phyloP scores from a whole-genome alignment of 2,329 filamentous ascomycete species.

The Cladosporium sp. region DNA sequence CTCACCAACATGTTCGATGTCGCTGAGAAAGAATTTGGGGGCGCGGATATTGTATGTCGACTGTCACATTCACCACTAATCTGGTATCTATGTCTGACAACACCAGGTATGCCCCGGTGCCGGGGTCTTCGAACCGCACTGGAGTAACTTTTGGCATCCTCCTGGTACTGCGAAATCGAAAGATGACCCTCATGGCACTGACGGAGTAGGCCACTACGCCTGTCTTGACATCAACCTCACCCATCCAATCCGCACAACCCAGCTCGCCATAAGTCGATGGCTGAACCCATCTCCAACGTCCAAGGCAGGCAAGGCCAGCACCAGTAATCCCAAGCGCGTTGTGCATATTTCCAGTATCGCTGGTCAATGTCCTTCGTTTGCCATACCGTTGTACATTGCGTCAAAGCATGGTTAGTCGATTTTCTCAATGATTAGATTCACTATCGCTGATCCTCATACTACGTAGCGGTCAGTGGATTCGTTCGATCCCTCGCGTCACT shows the following conservation, averaged over 20 bases:
- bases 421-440: too few relatives aligned
- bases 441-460: not conserved
- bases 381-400: conserved; percentile 47
- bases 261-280: conserved; percentile 49
- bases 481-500: conserved; percentile 53
- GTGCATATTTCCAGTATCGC: conserved; percentile 48
- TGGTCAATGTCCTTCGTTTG: conserved; percentile 42
- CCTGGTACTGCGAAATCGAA: conserved; percentile 40
- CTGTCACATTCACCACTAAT: conserved; percentile 24
- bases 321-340: conserved; percentile 47
- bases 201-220: conserved; percentile 35
- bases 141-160: conserved; percentile 52
- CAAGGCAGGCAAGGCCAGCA: conserved; percentile 35
- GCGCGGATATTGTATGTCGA: conserved; percentile 46
- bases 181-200: conserved; percentile 35
- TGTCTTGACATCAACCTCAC: conserved; percentile 50
- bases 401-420: conserved; percentile 39
- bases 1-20: conserved; percentile 52
- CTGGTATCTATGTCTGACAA: conserved; percentile 17
- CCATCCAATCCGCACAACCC: conserved; percentile 50
- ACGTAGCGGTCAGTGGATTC: conserved; percentile 44
- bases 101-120: conserved; percentile 47
- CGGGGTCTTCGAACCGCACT: conserved; percentile 51
- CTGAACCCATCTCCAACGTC: conserved; percentile 36
- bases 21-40: conserved; percentile 50